Evolutionary conservation across 2,329 filamentous ascomycete species (phyloP), one percentile per base, ranked within the genome.

Genomic region (Aspergillus sp.): DNA sequence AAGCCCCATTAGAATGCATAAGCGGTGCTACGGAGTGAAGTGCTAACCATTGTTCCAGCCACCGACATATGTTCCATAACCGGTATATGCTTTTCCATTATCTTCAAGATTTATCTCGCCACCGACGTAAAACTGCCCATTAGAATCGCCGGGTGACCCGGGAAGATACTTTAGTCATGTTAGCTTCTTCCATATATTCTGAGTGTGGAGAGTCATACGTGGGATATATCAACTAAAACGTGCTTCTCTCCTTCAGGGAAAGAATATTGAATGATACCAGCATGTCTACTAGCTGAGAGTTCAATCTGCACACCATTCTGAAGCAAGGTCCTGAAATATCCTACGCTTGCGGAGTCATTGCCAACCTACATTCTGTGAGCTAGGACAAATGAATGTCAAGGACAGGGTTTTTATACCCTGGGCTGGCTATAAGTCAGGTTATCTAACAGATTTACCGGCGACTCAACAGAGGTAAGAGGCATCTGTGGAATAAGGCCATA

Each of bases 211-310:
- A 23, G 43, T 38, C 69, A 23, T 67, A 73, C 71, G 64, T 73
- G 72, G 41, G 82, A 81, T 1, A 90, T 74, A 65, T 90, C 88
- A 48, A 88, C 82, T 4, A 90, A 71, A 23, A 90, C 83, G 51
- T 89, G 78, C 85, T 88, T 70, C 71, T 82, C 66, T 68, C 74
- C 30, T 67, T 70, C 41, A 0, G 86, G 84, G 61, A 90, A 90
- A 0, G 80, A 85, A 68, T 90, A 89, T 25, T 82, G 80, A 69
- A 89, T 89, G 4, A 91, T 74, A 0, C 87, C 85, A 1, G 86
- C 80, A 66, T 86, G 87, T n/a, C 87, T 82, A 0, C 87, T 82
- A 0, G 84, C 81, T 0, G 88, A 90, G 80, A 89, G 87, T 65
- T 90, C 87, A 2, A 83, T 83, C n/a, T 80, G 76, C 54, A 90